A percentile compares a stretch with the other conserved stretches of the same genome.
phyloP scores from a whole-genome alignment of 139 green algal genomes.

The Auxenochlorella protothecoides region DNA sequence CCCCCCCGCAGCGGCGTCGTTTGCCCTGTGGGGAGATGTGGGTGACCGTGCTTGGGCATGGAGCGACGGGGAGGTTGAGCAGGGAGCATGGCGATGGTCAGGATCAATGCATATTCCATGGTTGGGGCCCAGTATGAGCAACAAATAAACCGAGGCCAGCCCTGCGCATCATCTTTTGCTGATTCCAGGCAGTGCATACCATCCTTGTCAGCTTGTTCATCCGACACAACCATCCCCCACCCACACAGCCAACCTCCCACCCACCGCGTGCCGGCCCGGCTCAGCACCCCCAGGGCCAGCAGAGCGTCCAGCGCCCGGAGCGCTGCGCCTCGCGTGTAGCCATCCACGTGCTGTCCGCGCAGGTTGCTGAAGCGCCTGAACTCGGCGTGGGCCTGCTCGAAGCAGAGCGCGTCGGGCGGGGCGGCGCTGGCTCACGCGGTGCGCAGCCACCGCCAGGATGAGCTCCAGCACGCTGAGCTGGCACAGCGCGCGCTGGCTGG shows the following conservation, averaged over 20 bases:
- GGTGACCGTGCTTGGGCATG: too few relatives aligned
- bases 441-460: slow-evolving; percentile 44
- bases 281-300: slow-evolving; percentile 22
- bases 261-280: slow-evolving; percentile 20
- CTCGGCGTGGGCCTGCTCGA: slow-evolving; percentile 11
- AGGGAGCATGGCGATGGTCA: too few relatives aligned
- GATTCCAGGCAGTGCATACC: too few relatives aligned
- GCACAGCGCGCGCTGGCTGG: background rate
- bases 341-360: slow-evolving; percentile 21
- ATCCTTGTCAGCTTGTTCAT: too few relatives aligned
- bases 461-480: slow-evolving; percentile 48
- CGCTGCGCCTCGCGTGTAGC: slow-evolving; percentile 18
- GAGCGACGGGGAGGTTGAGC: too few relatives aligned
- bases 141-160: background rate
- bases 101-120: background rate
- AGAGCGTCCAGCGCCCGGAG: slow-evolving; percentile 45
- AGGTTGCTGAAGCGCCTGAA: slow-evolving; percentile 6
- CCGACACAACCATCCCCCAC: too few relatives aligned
- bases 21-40: background rate
- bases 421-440: slow-evolving; percentile 19
- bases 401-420: background rate
- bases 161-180: background rate
- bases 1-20: slow-evolving; percentile 8
- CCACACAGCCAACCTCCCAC: background rate
- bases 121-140: background rate